Conservation (phyloP, 257 asterid species). For the Solanum virginianum region DNA sequence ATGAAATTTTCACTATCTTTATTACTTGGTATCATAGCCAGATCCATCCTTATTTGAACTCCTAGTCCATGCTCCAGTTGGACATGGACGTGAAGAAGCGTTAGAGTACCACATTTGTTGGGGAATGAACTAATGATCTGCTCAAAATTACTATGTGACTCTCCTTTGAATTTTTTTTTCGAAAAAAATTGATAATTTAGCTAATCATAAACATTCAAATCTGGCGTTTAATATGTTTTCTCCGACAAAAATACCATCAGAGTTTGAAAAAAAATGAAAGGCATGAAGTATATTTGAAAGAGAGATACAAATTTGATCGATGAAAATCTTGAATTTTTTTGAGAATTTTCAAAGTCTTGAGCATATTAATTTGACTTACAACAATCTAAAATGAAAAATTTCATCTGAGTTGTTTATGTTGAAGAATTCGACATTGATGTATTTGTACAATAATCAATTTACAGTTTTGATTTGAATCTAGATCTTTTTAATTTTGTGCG, state of each 20-base stretch:
- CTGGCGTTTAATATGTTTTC: no score
- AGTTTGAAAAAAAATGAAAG: constrained; percentile 5
- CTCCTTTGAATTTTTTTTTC: neutral
- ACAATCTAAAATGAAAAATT: neutral
- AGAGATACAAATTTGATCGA: constrained; percentile 25
- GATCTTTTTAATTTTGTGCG: no score
- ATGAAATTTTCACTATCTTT: neutral
- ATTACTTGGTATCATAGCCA: neutral
- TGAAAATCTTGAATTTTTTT: constrained; percentile 7
- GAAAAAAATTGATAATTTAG: no score
- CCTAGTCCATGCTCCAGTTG: neutral
- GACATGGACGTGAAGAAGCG: neutral
- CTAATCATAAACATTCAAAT: neutral
- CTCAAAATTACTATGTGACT: neutral
- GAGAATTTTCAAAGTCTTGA: no score
- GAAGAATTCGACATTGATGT: neutral
- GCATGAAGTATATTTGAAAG: constrained; percentile 36
- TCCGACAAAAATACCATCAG: no score
- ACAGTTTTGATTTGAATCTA: no score
- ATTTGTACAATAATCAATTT: no score
- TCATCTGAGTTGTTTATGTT: neutral
- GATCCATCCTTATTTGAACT: neutral
- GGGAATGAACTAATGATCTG: no score
- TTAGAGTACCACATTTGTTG: neutral
- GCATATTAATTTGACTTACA: no score